A percentile compares a stretch with the other conserved stretches of the same genome.
These are phyloP conservation scores for Cucumis melo DNA, from an alignment of 306 rosid genomes.

Conservation along the genomic window DNA sequence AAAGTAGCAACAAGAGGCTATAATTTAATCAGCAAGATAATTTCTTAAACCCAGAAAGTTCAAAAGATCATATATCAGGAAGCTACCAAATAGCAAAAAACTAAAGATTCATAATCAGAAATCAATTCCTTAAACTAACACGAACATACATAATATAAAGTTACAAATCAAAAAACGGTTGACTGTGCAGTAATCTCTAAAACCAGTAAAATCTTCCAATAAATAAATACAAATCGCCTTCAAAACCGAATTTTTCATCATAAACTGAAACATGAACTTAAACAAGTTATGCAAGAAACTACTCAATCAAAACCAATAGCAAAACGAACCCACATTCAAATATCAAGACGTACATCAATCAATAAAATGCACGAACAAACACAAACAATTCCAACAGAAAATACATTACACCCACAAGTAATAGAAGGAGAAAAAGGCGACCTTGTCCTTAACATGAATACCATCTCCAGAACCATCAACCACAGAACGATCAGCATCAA, in stretches of 20 bases:
- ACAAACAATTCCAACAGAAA: background rate
- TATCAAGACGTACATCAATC: background rate
- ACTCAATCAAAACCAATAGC: background rate
- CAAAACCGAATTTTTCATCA: background rate
- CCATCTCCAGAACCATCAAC: conserved; percentile 25
- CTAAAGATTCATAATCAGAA: background rate
- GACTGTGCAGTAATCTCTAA: background rate
- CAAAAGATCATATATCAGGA: background rate
- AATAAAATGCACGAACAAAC: background rate
- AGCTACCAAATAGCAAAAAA: background rate
- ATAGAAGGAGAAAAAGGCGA: background rate
- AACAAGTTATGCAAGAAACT: background rate
- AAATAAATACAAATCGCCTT: background rate
- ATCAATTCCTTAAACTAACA: background rate
- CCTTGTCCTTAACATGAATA: conserved; percentile 46
- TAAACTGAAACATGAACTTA: background rate
- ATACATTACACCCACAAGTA: background rate
- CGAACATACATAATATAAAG: background rate
- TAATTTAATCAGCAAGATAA: background rate
- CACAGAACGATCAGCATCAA: conserved; percentile 31
- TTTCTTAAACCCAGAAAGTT: background rate
- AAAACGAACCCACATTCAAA: background rate
- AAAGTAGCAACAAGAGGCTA: background rate
- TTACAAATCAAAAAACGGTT: too few relatives aligned
- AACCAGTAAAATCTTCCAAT: background rate